These are phyloP conservation scores for Petunia secreta DNA, from an alignment of 257 asterid genomes.

Conservation along the genomic window DNA sequence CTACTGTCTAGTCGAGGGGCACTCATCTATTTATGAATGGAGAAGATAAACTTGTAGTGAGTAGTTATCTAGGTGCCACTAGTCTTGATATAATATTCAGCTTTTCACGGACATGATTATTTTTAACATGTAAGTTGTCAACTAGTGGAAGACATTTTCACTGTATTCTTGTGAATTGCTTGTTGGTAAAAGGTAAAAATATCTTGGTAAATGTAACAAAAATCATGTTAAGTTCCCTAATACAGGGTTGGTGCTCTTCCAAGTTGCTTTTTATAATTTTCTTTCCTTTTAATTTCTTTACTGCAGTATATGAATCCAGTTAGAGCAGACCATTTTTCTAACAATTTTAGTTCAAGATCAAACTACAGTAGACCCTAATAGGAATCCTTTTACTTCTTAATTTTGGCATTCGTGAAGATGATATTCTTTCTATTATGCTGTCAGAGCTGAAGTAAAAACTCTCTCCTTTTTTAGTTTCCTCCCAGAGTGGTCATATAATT, in stretches of 20 bases:
- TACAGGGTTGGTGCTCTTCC: not conserved
- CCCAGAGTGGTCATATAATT: not conserved
- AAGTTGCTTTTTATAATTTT: not conserved
- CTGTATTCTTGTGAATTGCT: not conserved
- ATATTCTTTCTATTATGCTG: not conserved
- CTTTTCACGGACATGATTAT: not conserved
- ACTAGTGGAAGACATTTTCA: conserved; percentile 4
- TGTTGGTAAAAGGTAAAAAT: conserved; percentile 22
- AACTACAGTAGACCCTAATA: conserved; percentile 10
- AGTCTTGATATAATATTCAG: not conserved
- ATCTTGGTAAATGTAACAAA: not conserved
- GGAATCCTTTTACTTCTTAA: not conserved
- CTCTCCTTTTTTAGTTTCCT: not conserved
- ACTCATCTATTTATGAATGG: not conserved
- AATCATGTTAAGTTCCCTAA: not conserved
- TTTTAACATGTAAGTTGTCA: not conserved
- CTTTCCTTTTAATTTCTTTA: not conserved
- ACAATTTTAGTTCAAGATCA: conserved; percentile 8
- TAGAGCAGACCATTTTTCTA: conserved; percentile 12
- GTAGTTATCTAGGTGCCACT: not conserved
- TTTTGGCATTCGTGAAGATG: not conserved
- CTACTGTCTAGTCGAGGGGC: not conserved
- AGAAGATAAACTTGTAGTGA: not conserved
- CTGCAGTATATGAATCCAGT: not conserved
- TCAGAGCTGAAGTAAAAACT: conserved; percentile 13